Conservation (phyloP, 2,329 filamentous ascomycete species). For the Cordyceps cateniannulata region DNA sequence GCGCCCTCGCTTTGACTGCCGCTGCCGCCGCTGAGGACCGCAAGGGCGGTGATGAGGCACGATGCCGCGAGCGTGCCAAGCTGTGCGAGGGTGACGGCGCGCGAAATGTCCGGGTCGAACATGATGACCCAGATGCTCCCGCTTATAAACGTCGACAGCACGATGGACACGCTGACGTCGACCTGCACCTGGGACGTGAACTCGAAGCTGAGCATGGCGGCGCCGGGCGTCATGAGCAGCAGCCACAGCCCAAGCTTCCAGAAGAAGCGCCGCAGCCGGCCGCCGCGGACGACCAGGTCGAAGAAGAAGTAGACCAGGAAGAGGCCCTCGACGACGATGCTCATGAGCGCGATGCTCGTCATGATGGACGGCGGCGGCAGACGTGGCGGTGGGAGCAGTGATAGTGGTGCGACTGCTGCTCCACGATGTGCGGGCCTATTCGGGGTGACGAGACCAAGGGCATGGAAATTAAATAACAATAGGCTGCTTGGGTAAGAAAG, state of each 20-base stretch:
- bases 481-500: not conserved
- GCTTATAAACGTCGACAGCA: slow-evolving; percentile 5
- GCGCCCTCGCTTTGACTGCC: not conserved
- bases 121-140: slow-evolving; percentile 1
- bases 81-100: not conserved
- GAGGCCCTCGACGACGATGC: not conserved
- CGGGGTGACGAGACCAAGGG: not conserved
- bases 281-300: not conserved
- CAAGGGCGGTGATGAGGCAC: not conserved
- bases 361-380: not conserved
- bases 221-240: not conserved
- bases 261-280: not conserved
- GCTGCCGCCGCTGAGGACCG: not conserved
- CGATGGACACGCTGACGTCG: not conserved
- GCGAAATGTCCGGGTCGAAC: slow-evolving; percentile 5
- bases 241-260: slow-evolving; percentile 3
- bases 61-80: not conserved
- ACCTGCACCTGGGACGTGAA: slow-evolving; percentile 7
- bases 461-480: not conserved
- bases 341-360: not conserved
- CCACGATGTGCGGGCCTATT: not conserved
- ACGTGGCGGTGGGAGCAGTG: not conserved
- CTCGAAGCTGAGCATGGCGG: slow-evolving; percentile 1
- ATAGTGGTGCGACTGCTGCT: not conserved
- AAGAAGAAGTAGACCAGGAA: slow-evolving; percentile 1